A percentile compares a stretch with the other conserved stretches of the same genome.
Conservation (phyloP, 106 monocot genomes). For the Xerophyta viscosa region DNA sequence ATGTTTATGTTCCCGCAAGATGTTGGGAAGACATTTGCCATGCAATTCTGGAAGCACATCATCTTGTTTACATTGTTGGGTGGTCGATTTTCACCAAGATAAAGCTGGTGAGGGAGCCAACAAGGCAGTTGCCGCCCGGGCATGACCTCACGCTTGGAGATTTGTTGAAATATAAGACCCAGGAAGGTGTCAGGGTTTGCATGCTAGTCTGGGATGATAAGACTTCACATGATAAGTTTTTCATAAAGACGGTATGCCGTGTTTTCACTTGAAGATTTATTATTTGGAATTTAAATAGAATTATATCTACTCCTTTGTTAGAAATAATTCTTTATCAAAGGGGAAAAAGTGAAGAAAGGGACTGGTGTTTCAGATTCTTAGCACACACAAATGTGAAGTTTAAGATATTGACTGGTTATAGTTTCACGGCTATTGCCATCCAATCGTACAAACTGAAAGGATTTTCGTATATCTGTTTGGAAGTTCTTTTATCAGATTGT, state of each 20-base stretch:
- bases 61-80: slow-evolving; percentile 62
- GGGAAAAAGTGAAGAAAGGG: no score
- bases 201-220: slow-evolving; percentile 73
- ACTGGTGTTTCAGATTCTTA: no score
- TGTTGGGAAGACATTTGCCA: slow-evolving; percentile 87
- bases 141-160: slow-evolving; percentile 43
- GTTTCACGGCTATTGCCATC: no score
- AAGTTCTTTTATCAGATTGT: no score
- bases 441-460: no score
- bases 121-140: slow-evolving; percentile 13
- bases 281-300: background rate
- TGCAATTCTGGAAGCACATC: slow-evolving; percentile 71
- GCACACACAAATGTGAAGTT: no score
- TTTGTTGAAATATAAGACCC: slow-evolving; percentile 71
- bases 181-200: slow-evolving; percentile 70
- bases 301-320: no score
- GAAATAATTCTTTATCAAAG: no score
- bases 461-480: no score
- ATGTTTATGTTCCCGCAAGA: slow-evolving; percentile 26
- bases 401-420: no score
- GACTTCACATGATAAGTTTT: slow-evolving; percentile 49
- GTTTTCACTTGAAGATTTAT: background rate
- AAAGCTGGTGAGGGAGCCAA: slow-evolving; percentile 51
- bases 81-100: slow-evolving; percentile 64
- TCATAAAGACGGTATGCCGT: slow-evolving; percentile 42